Conservation (phyloP, 495 filamentous ascomycete species). For the Neurospora cerealis region DNA sequence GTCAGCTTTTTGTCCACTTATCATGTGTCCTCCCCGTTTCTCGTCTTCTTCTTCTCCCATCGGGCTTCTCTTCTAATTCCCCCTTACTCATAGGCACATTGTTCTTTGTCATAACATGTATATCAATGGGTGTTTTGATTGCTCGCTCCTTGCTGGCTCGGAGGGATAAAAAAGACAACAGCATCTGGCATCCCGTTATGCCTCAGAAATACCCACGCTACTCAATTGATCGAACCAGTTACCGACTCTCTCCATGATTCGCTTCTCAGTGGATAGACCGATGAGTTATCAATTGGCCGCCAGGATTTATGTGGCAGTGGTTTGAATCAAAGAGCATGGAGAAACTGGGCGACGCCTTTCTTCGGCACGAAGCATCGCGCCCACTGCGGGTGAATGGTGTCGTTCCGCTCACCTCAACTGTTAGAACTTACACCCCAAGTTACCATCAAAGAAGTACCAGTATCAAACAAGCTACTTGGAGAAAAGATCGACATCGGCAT, state of each 20-base stretch:
- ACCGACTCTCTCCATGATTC: not conserved
- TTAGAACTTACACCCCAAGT: not conserved
- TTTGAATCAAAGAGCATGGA: not conserved
- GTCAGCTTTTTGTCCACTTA: constrained; percentile 14
- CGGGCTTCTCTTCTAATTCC: not conserved
- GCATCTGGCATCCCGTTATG: not conserved
- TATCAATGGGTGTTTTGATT: constrained; percentile 29
- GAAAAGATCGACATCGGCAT: not conserved
- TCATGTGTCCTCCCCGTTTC: not conserved
- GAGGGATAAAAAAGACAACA: constrained; percentile 9
- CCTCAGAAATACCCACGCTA: not conserved
- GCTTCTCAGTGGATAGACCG: not conserved
- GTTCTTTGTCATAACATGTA: constrained; percentile 31
- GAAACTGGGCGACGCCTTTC: not conserved
- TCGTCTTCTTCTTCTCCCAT: constrained; percentile 5
- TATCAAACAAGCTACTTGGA: not conserved
- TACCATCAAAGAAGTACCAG: not conserved
- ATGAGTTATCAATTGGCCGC: not conserved
- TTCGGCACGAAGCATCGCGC: not conserved
- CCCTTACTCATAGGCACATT: constrained; percentile 8
- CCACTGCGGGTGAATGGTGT: not conserved
- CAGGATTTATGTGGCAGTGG: not conserved
- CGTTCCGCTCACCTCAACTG: not conserved
- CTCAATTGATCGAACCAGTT: not conserved
- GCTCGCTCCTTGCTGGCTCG: constrained; percentile 32